Evolutionary conservation across 768 basidiomycete species (phyloP).

Genomic region (Podaxis sp.): DNA sequence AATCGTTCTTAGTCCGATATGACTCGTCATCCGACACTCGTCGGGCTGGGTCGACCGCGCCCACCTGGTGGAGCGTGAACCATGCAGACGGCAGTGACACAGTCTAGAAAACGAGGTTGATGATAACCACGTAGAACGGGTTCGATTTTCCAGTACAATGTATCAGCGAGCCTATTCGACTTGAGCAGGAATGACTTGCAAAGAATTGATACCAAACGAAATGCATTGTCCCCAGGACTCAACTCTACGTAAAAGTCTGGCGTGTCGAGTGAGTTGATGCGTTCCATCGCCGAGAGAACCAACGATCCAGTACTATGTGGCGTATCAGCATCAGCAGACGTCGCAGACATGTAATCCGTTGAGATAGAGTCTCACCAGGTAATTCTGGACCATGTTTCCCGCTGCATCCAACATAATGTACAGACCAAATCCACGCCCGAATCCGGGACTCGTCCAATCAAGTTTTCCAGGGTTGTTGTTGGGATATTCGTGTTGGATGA

Average conservation of each 20-base stretch:
- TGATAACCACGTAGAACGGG: neutral
- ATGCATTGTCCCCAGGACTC: slow-evolving; percentile 21
- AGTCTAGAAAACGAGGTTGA: neutral
- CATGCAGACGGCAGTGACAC: neutral
- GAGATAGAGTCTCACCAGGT: slow-evolving; percentile 15
- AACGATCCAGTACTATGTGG: neutral
- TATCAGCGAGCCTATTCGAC: neutral
- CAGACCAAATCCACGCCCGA: slow-evolving; percentile 13
- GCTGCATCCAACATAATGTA: slow-evolving; percentile 19
- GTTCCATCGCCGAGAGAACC: neutral
- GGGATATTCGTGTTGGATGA: neutral
- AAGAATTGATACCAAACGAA: slow-evolving; percentile 12
- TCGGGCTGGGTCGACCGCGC: neutral
- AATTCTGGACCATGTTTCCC: slow-evolving; percentile 20
- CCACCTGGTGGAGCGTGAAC: neutral
- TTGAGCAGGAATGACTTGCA: neutral
- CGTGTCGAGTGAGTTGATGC: slow-evolving; percentile 18
- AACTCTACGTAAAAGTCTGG: slow-evolving; percentile 17
- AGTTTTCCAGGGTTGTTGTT: neutral
- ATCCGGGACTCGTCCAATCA: neutral
- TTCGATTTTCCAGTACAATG: neutral
- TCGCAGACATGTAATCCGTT: neutral
- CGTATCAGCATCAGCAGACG: neutral
- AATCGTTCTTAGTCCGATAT: neutral
- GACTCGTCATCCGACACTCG: neutral